Percentiles rank a stretch among this genome's conserved stretches.
These are phyloP conservation scores for Mycena capillaripes DNA, from an alignment of 768 basidiomycete genomes.

Conservation along the genomic window DNA sequence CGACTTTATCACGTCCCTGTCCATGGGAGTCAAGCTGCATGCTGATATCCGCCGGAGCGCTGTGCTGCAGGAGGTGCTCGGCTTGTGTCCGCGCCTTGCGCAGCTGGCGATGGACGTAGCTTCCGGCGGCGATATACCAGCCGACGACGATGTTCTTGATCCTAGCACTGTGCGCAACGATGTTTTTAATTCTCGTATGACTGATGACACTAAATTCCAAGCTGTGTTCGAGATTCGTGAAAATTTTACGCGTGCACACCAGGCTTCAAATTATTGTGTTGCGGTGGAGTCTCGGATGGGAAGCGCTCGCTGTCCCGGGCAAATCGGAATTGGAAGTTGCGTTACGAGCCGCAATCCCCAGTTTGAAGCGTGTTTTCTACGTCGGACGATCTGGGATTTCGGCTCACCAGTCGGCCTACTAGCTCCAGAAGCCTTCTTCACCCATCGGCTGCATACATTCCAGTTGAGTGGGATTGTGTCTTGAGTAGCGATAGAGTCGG, in stretches of 20 bases:
- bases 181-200: no score
- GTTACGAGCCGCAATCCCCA: neutral
- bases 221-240: neutral
- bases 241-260: neutral
- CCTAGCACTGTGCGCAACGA: neutral
- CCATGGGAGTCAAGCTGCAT: neutral
- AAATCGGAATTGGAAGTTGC: neutral
- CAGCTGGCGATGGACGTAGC: neutral
- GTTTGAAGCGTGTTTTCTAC: neutral
- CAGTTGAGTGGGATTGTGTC: no score
- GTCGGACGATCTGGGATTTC: no score
- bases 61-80: neutral
- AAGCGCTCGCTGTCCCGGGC: neutral
- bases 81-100: neutral
- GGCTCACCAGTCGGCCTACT: no score
- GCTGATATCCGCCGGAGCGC: neutral
- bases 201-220: neutral
- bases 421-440: no score
- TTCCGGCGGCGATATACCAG: neutral
- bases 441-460: no score
- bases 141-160: neutral
- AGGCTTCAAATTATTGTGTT: neutral
- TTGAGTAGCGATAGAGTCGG: no score
- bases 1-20: neutral
- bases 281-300: neutral